Conservation (phyloP, 129 eudicot genomes). For the Deinandra increscens region DNA sequence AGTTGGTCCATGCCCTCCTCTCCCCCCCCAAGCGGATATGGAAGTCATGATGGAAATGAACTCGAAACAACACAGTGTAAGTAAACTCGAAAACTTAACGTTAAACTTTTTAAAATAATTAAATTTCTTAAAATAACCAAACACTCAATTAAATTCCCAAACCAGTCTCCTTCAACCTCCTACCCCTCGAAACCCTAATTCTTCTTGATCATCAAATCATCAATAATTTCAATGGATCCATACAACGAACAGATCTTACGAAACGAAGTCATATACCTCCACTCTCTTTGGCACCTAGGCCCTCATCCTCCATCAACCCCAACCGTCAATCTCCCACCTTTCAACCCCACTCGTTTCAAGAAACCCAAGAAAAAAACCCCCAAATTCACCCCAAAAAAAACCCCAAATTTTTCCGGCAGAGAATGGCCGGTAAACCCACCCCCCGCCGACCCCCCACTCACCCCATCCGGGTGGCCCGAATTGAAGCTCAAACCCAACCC, state of each 20-base stretch:
- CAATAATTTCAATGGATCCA: conserved; percentile 56
- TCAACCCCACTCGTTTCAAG: conserved; percentile 45
- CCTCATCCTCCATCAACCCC: conserved; percentile 44
- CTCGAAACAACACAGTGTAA: too few relatives aligned
- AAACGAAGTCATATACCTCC: conserved; percentile 77
- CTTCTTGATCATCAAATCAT: background rate
- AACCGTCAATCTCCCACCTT: conserved; percentile 36
- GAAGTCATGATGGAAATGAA: too few relatives aligned
- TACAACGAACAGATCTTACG: conserved; percentile 44
- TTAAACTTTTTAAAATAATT: too few relatives aligned
- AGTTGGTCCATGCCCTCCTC: too few relatives aligned
- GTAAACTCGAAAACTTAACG: too few relatives aligned
- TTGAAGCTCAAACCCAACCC: conserved; percentile 31
- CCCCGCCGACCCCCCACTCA: conserved; percentile 28
- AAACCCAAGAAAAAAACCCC: conserved; percentile 26
- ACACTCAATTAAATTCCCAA: too few relatives aligned
- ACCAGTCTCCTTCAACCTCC: conserved; percentile 1
- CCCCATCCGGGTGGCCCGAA: conserved; percentile 50
- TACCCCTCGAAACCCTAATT: conserved; percentile 19
- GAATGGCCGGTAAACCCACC: conserved; percentile 64
- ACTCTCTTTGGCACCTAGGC: conserved; percentile 73
- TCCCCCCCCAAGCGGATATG: too few relatives aligned
- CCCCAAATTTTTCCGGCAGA: conserved; percentile 36
- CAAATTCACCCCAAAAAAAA: conserved; percentile 9
- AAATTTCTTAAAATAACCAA: too few relatives aligned